phyloP scores from a whole-genome alignment of 2,329 filamentous ascomycete species.

The Colletotrichum tofieldiae region DNA sequence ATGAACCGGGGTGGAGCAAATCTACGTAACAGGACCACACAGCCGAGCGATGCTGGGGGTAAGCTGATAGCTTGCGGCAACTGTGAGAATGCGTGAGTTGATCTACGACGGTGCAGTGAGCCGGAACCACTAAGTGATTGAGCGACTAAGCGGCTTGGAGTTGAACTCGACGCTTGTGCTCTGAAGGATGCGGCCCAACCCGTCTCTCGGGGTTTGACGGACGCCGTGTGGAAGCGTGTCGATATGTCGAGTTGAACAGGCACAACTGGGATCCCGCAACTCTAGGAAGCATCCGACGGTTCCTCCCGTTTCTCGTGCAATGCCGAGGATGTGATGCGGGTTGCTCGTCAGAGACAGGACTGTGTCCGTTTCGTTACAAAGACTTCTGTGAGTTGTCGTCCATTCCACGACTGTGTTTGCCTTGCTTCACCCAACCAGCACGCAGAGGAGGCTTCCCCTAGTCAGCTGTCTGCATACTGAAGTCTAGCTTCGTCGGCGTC shows the following conservation, averaged over 20 bases:
- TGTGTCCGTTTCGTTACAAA: background rate
- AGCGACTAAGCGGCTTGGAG: too few relatives aligned
- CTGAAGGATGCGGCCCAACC: background rate
- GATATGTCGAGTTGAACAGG: background rate
- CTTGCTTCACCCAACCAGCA: background rate
- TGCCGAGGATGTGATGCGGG: background rate
- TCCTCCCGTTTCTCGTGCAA: constrained; percentile 16
- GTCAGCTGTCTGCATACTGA: background rate
- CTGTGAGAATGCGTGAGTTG: background rate
- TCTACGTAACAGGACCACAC: too few relatives aligned
- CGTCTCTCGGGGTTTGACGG: background rate
- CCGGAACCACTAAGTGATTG: background rate
- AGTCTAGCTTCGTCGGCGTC: background rate
- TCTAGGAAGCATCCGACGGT: constrained; percentile 4
- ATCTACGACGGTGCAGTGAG: background rate
- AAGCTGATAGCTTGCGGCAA: background rate
- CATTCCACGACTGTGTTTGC: background rate
- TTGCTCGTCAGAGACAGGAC: background rate
- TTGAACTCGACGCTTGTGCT: background rate
- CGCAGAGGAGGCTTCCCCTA: background rate
- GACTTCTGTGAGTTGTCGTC: background rate
- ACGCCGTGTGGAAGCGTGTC: background rate
- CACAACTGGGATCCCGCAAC: background rate
- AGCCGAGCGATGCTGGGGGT: background rate
- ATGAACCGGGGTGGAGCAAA: too few relatives aligned